Evolutionary conservation across 2,329 filamentous ascomycete genomes (phyloP), one percentile per base, ranked within the genome.

Genomic region (Triangularia setosa): DNA sequence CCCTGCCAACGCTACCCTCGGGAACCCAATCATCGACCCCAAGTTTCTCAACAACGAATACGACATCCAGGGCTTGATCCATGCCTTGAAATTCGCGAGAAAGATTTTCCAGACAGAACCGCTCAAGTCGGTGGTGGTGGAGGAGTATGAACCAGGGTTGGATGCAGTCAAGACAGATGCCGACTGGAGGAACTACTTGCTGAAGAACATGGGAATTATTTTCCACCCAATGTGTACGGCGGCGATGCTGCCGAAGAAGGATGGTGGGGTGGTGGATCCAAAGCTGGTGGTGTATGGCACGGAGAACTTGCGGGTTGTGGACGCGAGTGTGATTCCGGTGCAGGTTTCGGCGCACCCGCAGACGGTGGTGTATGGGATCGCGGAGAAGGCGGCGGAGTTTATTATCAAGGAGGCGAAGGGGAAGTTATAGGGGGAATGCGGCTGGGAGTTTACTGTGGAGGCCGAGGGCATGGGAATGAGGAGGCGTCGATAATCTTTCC

Each of bases 111-210:
- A 64, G 0, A 72, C 75, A 0, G 71, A 73, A 63, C 77, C 76
- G 0, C 68, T 78, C 65, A 61, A 59, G n/a, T 71, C 69, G 0
- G 52, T 74, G 0, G 75, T 73, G 73, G 71, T 68, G 1, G 68
- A 56, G 11, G 77, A 79, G 67, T 76, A 77, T 33, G 74, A 75
- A 65, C 77, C 74, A 1, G 74, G 74, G 2, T n/a, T 69, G 53
- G 69, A 64, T 8, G 58, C 40, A 0, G 69, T 71, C 16, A 44
- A 62, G 44, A 66, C 63, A 9, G 66, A 68, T 24, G 66, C 60
- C 12, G 40, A 68, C 52, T 67, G 64, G 68, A 33, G 40, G 12
- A 30, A 59, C 24, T 67, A 62, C 53, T 54, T 69, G 14, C 4
- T 52, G 8, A 63, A 64, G 25, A 69, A 56, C 3, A 61, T 53